Conservation (phyloP, 768 basidiomycete species). For the Boletus pseudo-olivaceus region DNA sequence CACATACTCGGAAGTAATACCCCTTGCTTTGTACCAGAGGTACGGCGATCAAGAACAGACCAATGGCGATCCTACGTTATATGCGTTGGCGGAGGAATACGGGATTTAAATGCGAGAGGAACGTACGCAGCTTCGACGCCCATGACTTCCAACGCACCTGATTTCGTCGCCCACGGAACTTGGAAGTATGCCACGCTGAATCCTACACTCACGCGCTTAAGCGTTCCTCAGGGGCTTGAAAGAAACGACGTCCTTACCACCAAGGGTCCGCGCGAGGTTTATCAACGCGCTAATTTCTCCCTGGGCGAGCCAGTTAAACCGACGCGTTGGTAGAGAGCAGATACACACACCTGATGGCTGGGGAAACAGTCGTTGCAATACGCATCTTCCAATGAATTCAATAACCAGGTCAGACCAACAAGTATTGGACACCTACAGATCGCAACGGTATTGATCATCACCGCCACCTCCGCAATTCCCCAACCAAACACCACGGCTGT, state of each 20-base stretch:
- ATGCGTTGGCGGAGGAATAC: not conserved
- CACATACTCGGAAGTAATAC: conserved; percentile 31
- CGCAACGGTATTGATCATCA: conserved; percentile 40
- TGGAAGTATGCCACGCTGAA: conserved; percentile 41
- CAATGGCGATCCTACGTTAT: conserved; percentile 27
- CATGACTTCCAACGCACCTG: conserved; percentile 34
- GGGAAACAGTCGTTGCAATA: conserved; percentile 40
- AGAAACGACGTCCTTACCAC: conserved; percentile 18
- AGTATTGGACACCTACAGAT: conserved; percentile 28
- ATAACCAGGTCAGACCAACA: not conserved
- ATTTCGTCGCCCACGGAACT: conserved; percentile 37
- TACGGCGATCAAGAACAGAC: conserved; percentile 35
- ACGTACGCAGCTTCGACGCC: conserved; percentile 40
- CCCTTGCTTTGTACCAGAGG: conserved; percentile 37
- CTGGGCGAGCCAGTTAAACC: conserved; percentile 4
- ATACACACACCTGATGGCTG: conserved; percentile 21
- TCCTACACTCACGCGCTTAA: conserved; percentile 9
- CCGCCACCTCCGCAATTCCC: conserved; percentile 38
- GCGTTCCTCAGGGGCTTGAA: not conserved
- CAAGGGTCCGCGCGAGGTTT: conserved; percentile 37
- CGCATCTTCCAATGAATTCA: conserved; percentile 27
- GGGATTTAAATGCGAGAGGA: not conserved
- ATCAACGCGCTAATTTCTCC: conserved; percentile 45
- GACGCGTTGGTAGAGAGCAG: no score
- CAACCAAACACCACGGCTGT: conserved; percentile 39